Evolutionary conservation across 2,329 filamentous ascomycete species (phyloP).

Genomic region (Exophiala aquamarina): DNA sequence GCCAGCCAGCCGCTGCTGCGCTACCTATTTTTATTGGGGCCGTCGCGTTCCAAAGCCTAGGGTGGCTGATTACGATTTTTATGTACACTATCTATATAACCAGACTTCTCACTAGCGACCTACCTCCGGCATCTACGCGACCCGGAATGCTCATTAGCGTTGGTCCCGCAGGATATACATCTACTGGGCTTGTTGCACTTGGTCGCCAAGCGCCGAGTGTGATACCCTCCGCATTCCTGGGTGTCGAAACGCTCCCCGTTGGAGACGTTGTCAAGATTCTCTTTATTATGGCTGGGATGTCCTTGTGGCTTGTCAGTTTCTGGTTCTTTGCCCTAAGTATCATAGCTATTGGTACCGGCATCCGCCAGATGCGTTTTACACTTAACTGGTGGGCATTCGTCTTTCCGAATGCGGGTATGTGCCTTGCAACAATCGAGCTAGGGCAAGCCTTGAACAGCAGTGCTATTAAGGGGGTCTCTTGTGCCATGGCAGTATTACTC

Average conservation of each 20-base stretch:
- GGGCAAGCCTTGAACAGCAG: conserved; percentile 53
- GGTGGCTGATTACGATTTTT: too few species aligned
- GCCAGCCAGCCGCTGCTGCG: too few species aligned
- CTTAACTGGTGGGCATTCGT: conserved; percentile 64
- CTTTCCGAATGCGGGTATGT: conserved; percentile 65
- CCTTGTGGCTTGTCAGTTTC: conserved; percentile 15
- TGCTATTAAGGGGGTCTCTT: conserved; percentile 53
- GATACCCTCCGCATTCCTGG: conserved; percentile 10
- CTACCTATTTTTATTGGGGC: too few species aligned
- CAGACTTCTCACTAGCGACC: conserved; percentile 2
- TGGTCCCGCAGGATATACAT: conserved; percentile 15
- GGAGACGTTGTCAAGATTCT: conserved; percentile 5
- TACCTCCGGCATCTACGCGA: conserved; percentile 2
- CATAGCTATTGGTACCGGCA: conserved; percentile 2
- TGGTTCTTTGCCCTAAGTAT: conserved; percentile 16
- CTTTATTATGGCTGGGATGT: conserved; percentile 5
- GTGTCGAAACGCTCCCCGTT: conserved; percentile 4
- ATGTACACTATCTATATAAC: too few species aligned
- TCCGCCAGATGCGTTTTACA: conserved; percentile 36
- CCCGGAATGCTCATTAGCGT: conserved; percentile 18
- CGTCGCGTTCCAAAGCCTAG: too few species aligned
- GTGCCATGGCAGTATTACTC: conserved; percentile 56
- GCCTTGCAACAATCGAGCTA: conserved; percentile 57
- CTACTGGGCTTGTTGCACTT: conserved; percentile 9
- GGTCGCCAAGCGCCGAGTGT: conserved; percentile 2